Percentiles rank a stretch among this genome's conserved stretches.
Conservation (phyloP, 768 basidiomycete genomes). For the Rhizopogon rudus region DNA sequence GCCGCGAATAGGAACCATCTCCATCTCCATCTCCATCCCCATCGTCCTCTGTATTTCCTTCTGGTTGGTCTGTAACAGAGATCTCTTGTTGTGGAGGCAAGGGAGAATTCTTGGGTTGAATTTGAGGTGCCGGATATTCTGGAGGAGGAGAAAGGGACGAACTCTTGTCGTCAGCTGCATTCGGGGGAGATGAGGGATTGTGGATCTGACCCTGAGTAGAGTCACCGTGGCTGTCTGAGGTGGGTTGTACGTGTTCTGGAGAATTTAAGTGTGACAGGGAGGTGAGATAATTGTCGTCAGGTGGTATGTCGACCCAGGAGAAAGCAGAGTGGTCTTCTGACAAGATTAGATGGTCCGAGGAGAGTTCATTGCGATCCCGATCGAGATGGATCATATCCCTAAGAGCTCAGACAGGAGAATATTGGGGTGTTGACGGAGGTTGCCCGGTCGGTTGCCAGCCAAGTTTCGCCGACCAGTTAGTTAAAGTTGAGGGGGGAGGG, state of each 20-base stretch:
- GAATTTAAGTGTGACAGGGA: slow-evolving; percentile 14
- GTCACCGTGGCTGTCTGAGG: slow-evolving; percentile 2
- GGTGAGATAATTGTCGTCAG: slow-evolving; percentile 22
- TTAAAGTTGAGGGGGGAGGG: neutral
- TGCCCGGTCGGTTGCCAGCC: neutral
- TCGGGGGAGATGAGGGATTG: slow-evolving; percentile 8
- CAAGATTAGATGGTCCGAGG: slow-evolving; percentile 37
- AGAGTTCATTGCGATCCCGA: slow-evolving; percentile 40
- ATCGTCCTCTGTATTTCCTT: slow-evolving; percentile 24
- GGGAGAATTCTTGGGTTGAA: slow-evolving; percentile 16
- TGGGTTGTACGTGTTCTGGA: slow-evolving; percentile 12
- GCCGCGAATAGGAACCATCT: slow-evolving; percentile 43
- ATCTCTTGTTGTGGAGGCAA: slow-evolving; percentile 12
- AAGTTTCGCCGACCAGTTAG: neutral
- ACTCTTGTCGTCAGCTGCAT: slow-evolving; percentile 35
- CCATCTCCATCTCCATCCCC: slow-evolving; percentile 37
- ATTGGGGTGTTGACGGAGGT: neutral
- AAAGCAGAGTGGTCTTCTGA: slow-evolving; percentile 29
- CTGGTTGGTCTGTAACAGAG: slow-evolving; percentile 19
- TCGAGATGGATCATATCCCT: slow-evolving; percentile 48
- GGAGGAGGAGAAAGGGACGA: slow-evolving; percentile 58
- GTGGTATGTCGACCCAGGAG: slow-evolving; percentile 30
- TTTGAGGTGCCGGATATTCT: slow-evolving; percentile 35
- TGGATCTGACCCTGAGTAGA: slow-evolving; percentile 8
- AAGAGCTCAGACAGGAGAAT: slow-evolving; percentile 3